Conservation (phyloP, 2,329 filamentous ascomycete species). For the Paraphaeosphaeria sporulosa region DNA sequence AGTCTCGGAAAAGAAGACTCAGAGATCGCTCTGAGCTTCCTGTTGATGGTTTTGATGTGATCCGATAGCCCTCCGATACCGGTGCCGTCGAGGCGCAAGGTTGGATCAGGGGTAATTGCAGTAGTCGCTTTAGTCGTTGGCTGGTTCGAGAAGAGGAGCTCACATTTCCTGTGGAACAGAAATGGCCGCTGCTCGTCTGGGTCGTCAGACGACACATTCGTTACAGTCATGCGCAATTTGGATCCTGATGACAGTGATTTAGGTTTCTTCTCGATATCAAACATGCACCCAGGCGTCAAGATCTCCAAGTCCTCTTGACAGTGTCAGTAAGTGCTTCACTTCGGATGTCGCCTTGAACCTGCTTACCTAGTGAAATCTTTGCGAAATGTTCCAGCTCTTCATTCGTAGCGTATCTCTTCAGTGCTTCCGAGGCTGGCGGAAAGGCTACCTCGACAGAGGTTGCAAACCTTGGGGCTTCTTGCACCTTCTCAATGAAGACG, state of each 20-base stretch:
- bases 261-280: slow-evolving; percentile 65
- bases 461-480: slow-evolving; percentile 36
- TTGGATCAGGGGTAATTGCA: neutral
- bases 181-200: slow-evolving; percentile 34
- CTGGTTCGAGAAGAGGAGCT: slow-evolving; percentile 28
- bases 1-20: slow-evolving; percentile 21
- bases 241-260: slow-evolving; percentile 60
- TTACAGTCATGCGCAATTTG: slow-evolving; percentile 65
- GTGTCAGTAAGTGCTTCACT: slow-evolving; percentile 15
- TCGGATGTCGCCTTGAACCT: neutral
- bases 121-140: neutral
- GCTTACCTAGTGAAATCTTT: slow-evolving; percentile 42
- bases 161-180: slow-evolving; percentile 40
- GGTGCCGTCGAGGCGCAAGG: slow-evolving; percentile 47
- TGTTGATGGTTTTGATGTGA: slow-evolving; percentile 72
- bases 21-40: slow-evolving; percentile 60
- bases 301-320: slow-evolving; percentile 68
- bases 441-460: slow-evolving; percentile 38
- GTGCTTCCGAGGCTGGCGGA: slow-evolving; percentile 27
- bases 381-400: slow-evolving; percentile 42
- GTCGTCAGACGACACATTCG: slow-evolving; percentile 59
- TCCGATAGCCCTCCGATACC: slow-evolving; percentile 72
- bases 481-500: slow-evolving; percentile 66
- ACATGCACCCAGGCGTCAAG: slow-evolving; percentile 72
- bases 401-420: slow-evolving; percentile 30